phyloP scores from a whole-genome alignment of 1,139 yeast species.

The Lodderomyces jiufengensis region DNA sequence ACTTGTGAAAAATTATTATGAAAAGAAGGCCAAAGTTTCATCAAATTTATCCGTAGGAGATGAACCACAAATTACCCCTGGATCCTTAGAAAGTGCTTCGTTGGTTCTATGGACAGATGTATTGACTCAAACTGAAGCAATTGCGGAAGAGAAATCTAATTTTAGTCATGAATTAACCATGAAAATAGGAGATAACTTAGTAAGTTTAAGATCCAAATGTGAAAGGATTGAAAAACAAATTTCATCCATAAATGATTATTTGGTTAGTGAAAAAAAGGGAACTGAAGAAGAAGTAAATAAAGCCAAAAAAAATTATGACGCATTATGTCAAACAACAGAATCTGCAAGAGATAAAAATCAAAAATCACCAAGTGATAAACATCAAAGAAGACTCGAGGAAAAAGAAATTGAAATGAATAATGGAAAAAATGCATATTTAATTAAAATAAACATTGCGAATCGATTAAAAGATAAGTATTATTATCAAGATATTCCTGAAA shows the following conservation, averaged over 20 bases:
- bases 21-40: constrained; percentile 68
- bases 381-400: constrained; percentile 55
- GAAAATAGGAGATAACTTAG: constrained; percentile 63
- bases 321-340: constrained; percentile 78
- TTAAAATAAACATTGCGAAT: constrained; percentile 80
- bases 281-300: constrained; percentile 66
- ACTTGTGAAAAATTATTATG: constrained; percentile 67
- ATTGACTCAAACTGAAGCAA: constrained; percentile 76
- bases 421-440: constrained; percentile 77
- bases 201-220: constrained; percentile 51
- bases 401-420: constrained; percentile 79
- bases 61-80: constrained; percentile 87
- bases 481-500: constrained; percentile 91
- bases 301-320: constrained; percentile 73
- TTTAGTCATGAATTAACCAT: constrained; percentile 61
- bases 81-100: constrained; percentile 89
- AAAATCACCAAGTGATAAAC: constrained; percentile 54
- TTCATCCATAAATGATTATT: constrained; percentile 54
- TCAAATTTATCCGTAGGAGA: constrained; percentile 85
- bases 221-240: constrained; percentile 55
- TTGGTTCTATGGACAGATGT: constrained; percentile 93
- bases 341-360: constrained; percentile 70
- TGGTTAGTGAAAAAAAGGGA: constrained; percentile 54
- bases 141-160: constrained; percentile 63
- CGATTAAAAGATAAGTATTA: constrained; percentile 88